A percentile compares a stretch with the other conserved stretches of the same genome.
Conservation (phyloP, 331 rosid genomes). For the Spiraea crenata region DNA sequence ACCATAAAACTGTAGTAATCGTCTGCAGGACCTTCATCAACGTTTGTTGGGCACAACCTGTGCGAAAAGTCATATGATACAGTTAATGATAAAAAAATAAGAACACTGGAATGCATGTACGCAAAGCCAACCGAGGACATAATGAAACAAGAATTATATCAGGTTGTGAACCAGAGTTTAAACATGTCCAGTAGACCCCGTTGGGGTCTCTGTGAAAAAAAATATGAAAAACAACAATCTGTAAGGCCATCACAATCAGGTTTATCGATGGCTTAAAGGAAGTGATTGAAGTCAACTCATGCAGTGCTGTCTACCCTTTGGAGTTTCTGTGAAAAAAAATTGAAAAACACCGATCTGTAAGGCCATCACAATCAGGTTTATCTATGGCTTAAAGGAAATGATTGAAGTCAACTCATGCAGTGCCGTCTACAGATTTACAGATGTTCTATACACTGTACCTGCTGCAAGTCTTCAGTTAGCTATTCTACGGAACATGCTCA, state of each 20-base stretch:
- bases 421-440: not conserved
- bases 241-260: not conserved
- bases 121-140: not conserved
- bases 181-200: not conserved
- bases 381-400: not conserved
- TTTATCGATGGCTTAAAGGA: not conserved
- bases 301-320: not conserved
- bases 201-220: not conserved
- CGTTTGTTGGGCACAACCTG: slow-evolving; percentile 61
- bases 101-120: not conserved
- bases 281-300: not conserved
- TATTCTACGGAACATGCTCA: not conserved
- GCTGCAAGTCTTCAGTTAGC: not conserved
- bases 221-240: not conserved
- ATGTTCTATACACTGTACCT: not conserved
- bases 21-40: slow-evolving; percentile 57
- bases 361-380: not conserved
- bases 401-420: not conserved
- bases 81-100: slow-evolving; percentile 11
- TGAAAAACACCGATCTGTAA: not conserved
- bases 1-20: slow-evolving; percentile 63
- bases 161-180: not conserved
- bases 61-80: slow-evolving; percentile 18
- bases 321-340: not conserved
- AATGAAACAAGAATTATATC: not conserved